A percentile compares a stretch with the other conserved stretches of the same genome.
phyloP scores from a whole-genome alignment of 768 basidiomycete species.

The Crucibulum laeve region DNA sequence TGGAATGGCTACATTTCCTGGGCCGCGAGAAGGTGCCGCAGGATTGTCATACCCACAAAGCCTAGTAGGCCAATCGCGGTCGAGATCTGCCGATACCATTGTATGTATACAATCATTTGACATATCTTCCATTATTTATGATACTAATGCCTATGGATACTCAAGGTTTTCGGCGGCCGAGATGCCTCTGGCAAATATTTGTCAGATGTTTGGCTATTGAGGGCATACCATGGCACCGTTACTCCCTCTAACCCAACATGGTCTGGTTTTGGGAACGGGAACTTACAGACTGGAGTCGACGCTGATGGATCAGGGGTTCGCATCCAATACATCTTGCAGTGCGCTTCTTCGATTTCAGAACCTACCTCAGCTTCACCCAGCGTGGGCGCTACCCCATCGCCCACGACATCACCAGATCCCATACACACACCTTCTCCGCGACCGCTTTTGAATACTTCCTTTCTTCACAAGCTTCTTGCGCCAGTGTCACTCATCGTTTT shows the following conservation, averaged over 20 bases:
- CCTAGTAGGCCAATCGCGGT: constrained; percentile 52
- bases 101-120: constrained; percentile 23
- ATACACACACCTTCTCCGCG: background rate
- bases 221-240: constrained; percentile 63
- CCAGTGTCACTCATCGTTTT: constrained; percentile 39
- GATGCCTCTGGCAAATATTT: constrained; percentile 64
- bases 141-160: no score
- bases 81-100: constrained; percentile 58
- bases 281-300: constrained; percentile 54
- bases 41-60: constrained; percentile 49
- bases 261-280: constrained; percentile 63
- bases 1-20: constrained; percentile 49
- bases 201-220: constrained; percentile 73
- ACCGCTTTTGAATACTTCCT: constrained; percentile 23
- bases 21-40: constrained; percentile 67
- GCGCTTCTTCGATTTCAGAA: constrained; percentile 40
- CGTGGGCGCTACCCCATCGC: background rate
- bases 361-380: constrained; percentile 15
- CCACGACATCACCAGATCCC: background rate
- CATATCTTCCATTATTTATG: background rate
- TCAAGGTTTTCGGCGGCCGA: constrained; percentile 68
- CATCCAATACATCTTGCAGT: constrained; percentile 53
- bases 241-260: constrained; percentile 52
- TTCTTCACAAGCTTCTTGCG: constrained; percentile 40
- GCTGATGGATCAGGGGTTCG: constrained; percentile 69